Base-by-base conservation (phyloP, 2,329 filamentous ascomycete species). In the Aspergillus arachidicola region DNA sequence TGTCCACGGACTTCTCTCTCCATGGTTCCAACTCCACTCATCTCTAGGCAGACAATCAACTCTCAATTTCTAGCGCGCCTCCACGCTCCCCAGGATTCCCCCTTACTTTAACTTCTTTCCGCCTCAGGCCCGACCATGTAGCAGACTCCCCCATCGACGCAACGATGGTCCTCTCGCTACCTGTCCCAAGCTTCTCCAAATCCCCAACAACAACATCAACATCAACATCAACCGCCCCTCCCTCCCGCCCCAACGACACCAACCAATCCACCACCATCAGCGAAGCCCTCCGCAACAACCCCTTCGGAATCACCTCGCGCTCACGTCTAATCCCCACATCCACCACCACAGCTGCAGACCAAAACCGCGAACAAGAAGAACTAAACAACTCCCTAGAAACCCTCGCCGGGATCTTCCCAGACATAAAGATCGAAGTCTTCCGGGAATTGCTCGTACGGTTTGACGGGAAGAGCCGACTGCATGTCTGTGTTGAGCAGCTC, bases 401-500 rank as follows among this genome's bases (percentile, higher is more conserved):
- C 1, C 73, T 84, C 3, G 77, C 77, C 3, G 72, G 73, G 12
- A 72, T 83, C 14, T 84, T 83, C 53, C 81, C 81, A 0, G 80
- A 83, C 63, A 73, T 83, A 48, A 78, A 78, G 57, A 69, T 80
- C 59, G 81, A 83, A 63, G 81, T 83, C 6, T 80, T 83, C 48
- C 79, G 81, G 7, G 81, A 83, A 68, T 66, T 83, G 32, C 73
- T 83, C 23, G 67, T 77, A 6, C 77, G 77, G 14, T 83, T 83
- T 65, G 80, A 82, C 63, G 81, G 80, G 12, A 70, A 78, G 53
- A 83, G 81, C 64, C 74, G 80, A 58, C 68, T 83, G 10, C 76
- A 82, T 57, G 76, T 83, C 36, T 82, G 79, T 59, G 79, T 80
- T 10, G 81, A 83, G 63, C 80, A 83, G 71, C 71, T 83, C 7